Evolutionary conservation across 140 eudicot genomes (phyloP), one percentile per base, ranked within the genome.

Genomic region (Bidens hawaiensis): DNA sequence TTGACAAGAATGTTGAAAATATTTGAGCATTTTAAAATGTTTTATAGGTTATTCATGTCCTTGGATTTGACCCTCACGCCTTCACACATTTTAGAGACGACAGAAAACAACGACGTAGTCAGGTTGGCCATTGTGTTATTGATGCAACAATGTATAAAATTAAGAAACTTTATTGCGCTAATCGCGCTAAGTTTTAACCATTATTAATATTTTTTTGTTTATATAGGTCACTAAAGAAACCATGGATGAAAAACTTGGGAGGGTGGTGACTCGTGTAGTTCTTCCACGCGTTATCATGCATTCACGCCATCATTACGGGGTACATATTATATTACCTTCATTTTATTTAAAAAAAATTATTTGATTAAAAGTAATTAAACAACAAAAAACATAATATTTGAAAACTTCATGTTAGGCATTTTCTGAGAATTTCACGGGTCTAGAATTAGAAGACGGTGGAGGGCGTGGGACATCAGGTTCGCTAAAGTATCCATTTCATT

Each of bases 11-110:
- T n/a, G n/a, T n/a, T n/a, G n/a, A n/a, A n/a, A n/a, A n/a, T n/a
- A n/a, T n/a, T n/a, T n/a, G n/a, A n/a, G n/a, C n/a, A n/a, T n/a
- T n/a, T n/a, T n/a, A n/a, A n/a, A n/a, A n/a, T n/a, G n/a, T n/a
- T n/a, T n/a, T n/a, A n/a, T n/a, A 91, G 98, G 98, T 93, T 64
- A 93, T 93, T 94, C 99, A 93, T 12, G 99, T 90, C 62, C 98
- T 90, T 76, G 98, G 98, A 51, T 90, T 90, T 69, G 98, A 90
- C 61, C 98, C 98, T 23, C 98, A 90, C 27, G 98, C 98, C 46
- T 90, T 90, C 75, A 83, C 96, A 28, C 99, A 93, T 75, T 93
- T 88, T 76, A 87, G 99, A 68, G 96, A 93, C 38, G 99, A 93
- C 73, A 81, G 99, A 70, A 93, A 88, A 79, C 76, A 96, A 48